A percentile compares a stretch with the other conserved stretches of the same genome.
Evolutionary conservation across 495 filamentous ascomycete genomes (phyloP).

Genomic region (Tuber borchii): DNA sequence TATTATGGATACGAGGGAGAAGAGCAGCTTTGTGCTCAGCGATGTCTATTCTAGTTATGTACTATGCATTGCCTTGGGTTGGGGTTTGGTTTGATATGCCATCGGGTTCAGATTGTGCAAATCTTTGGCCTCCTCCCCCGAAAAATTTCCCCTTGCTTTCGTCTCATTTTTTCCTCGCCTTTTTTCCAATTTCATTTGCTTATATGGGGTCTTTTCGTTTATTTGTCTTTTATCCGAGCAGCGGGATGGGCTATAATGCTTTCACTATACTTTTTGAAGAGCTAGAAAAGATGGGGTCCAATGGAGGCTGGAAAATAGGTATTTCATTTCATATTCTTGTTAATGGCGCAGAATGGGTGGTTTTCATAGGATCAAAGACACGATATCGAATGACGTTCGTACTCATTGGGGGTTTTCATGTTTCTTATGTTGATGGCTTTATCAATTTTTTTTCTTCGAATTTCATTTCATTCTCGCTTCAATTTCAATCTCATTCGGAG

Average conservation of each 20-base stretch:
- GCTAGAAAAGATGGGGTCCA: conserved; percentile 9
- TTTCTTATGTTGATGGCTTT: conserved; percentile 38
- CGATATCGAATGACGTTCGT: conserved; percentile 36
- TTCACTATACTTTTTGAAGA: conserved; percentile 30
- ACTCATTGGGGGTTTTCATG: conserved; percentile 2
- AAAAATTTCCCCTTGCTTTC: conserved; percentile 10
- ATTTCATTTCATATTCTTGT: conserved; percentile 29
- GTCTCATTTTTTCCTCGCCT: conserved; percentile 15
- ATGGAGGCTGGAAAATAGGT: conserved; percentile 30
- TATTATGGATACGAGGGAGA: conserved; percentile 12
- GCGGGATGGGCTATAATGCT: conserved; percentile 29
- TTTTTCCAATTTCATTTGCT: neutral
- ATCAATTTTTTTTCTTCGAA: conserved; percentile 23
- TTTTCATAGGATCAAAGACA: conserved; percentile 38
- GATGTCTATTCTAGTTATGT: conserved; percentile 24
- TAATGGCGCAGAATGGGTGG: conserved; percentile 39
- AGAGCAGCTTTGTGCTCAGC: conserved; percentile 23
- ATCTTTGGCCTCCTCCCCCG: neutral
- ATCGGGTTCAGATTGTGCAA: neutral
- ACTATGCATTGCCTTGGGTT: conserved; percentile 35
- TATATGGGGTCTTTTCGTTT: conserved; percentile 19
- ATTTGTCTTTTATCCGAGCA: conserved; percentile 22
- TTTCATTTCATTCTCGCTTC: conserved; percentile 4
- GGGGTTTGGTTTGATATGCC: conserved; percentile 21
- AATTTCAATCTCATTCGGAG: conserved; percentile 18